Base-by-base conservation (phyloP, 1,284 basidiomycete species). In the Tilletia walkeri region DNA sequence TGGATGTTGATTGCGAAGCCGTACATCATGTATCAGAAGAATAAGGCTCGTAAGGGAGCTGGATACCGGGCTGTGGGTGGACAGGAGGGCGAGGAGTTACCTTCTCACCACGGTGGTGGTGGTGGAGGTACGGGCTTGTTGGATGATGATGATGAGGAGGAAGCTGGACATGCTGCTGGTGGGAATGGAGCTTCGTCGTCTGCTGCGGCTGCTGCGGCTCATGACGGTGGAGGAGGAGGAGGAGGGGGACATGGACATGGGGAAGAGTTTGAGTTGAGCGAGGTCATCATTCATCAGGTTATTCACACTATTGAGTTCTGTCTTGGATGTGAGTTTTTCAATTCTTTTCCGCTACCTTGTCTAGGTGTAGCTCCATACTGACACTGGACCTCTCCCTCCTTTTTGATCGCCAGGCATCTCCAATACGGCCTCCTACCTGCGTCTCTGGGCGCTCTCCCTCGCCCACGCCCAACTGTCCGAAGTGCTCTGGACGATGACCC, bases 341-440 rank as follows among this genome's bases (percentile, higher is more conserved):
- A 12, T 1, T 14, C 41, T 45, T 45, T 63, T 7, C 36, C 36
- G 2, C 39, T 20, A 0, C 12, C 3, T 63, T 10, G 3, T 9
- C 2, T 38, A 2, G 5, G 6, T 7, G 30, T 3, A 16, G 9
- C 41, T 14, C n/a, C n/a, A n/a, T n/a, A n/a, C n/a, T n/a, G n/a
- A n/a, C n/a, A n/a, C n/a, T n/a, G n/a, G n/a, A n/a, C n/a, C n/a
- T n/a, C n/a, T n/a, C n/a, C 20, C 34, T 12, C 34, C 12, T 45
- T 45, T 45, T 45, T 53, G 1, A 7, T 24, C 50, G 6, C n/a
- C 50, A 63, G 59, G 59, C 36, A 97, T 99, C 83, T 99, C 96
- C 75, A 97, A 99, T 86, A 99, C 96, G 2, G 96, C 95, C 7
- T 98, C 95, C 30, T 99, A 99, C 86, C 90, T 99, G 67, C 95